Evolutionary conservation across 2,329 filamentous ascomycete species (phyloP), one percentile per base, ranked within the genome.

Genomic region (Xylaria hypoxylon): DNA sequence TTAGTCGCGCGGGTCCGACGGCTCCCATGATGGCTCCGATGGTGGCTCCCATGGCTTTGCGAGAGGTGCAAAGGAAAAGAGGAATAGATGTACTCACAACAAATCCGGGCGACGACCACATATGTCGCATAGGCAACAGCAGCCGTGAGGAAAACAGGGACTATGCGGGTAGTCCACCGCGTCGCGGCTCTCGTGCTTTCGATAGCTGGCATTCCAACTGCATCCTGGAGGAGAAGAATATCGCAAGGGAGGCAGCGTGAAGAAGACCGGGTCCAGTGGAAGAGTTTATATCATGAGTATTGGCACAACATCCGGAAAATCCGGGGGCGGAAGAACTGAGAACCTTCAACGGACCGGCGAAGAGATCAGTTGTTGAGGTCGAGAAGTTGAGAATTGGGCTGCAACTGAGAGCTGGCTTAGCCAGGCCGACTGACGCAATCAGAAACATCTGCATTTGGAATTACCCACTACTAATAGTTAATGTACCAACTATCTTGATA

Each of bases 71-170:
- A 15, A 38, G 35, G 35, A 17, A n/a, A 6, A 47, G 26, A 65
- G 56, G n/a, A 2, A 22, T 5, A 57, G 2, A 28, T 26, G 33
- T 65, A 82, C 90, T 76, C 79, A 94, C 92, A 82, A 76, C 90
- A 92, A 68, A 94, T 79, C 51, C 85, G 84, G 68, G 86, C 89
- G 55, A 92, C 87, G 55, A 94, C 78, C 15, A 89, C 89, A 80
- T 91, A 97, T 38, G 88, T 91, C 22, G 87, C 87, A 78, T 92
- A 93, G 42, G 84, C 89, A 67, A 92, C 84, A 42, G 87, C 83
- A 33, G 85, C 89, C 38, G 89, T 79, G 45, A 97, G 85, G 57
- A 95, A 76, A 44, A 89, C 71, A 3, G 94, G 94, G 63, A 97
- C 88, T 62, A 91, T 79, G 65, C 90, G 85, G 58, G 89, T 87